phyloP scores from a whole-genome alignment of 192 early-diverging fungal genomes.

The Rhizophagus prolifer region DNA sequence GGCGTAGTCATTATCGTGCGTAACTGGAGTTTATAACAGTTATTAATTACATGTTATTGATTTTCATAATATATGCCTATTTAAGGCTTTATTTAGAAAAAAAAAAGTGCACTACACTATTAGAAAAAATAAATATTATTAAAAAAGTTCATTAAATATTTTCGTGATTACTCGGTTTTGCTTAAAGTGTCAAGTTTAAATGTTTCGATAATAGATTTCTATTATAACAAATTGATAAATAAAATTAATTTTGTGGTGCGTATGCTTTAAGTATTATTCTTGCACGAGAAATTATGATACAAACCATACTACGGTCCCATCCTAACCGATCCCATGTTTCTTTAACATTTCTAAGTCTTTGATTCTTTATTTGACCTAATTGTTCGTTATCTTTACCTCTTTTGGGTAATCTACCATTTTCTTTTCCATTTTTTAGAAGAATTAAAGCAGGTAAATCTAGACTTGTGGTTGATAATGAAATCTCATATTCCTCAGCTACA shows the following conservation, averaged over 20 bases:
- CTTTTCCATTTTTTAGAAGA: constrained; percentile 50
- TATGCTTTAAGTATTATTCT: neutral
- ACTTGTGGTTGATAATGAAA: constrained; percentile 49
- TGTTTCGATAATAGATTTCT: constrained; percentile 8
- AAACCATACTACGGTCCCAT: constrained; percentile 31
- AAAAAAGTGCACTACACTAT: no score
- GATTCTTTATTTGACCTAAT: constrained; percentile 30
- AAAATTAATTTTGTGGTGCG: neutral
- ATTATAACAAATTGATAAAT: neutral
- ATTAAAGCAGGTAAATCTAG: constrained; percentile 55
- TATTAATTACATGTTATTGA: no score
- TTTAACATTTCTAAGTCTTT: constrained; percentile 35
- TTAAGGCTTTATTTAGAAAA: no score
- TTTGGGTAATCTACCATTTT: constrained; percentile 46
- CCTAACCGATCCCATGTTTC: constrained; percentile 38
- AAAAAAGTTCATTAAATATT: no score
- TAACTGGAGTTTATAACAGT: no score
- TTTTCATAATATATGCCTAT: no score
- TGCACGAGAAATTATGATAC: neutral
- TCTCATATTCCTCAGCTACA: constrained; percentile 46
- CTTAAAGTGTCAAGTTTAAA: constrained; percentile 18
- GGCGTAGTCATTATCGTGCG: neutral
- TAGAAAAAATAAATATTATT: no score
- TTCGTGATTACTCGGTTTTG: neutral
- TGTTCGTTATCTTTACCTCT: constrained; percentile 38